These are phyloP conservation scores for Massarina eburnea DNA, from an alignment of 2,329 filamentous ascomycete species.

Conservation along the genomic window DNA sequence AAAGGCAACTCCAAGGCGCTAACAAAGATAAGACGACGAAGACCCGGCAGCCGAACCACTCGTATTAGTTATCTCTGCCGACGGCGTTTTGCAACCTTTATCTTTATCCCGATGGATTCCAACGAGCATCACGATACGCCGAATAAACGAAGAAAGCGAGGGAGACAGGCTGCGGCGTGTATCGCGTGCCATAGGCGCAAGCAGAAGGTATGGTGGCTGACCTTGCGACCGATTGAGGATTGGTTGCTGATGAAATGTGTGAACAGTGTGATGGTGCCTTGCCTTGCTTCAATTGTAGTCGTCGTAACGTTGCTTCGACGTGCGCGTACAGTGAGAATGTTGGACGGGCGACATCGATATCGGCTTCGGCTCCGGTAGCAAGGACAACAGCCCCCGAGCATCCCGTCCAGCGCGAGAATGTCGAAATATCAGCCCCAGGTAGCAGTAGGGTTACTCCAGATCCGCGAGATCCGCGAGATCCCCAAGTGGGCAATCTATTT, in stretches of 20 bases:
- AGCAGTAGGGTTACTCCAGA: neutral
- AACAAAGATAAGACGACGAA: neutral
- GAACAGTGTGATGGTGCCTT: slow-evolving; percentile 16
- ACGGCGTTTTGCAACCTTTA: neutral
- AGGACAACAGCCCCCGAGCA: neutral
- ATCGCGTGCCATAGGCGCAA: slow-evolving; percentile 18
- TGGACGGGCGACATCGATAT: neutral
- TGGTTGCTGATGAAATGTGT: neutral
- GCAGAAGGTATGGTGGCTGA: slow-evolving; percentile 9
- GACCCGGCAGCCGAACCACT: neutral
- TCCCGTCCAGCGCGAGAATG: neutral
- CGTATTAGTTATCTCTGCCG: neutral
- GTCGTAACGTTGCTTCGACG: slow-evolving; percentile 12
- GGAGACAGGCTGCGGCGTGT: slow-evolving; percentile 18
- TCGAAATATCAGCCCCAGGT: neutral
- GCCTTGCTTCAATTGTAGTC: slow-evolving; percentile 20
- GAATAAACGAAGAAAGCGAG: slow-evolving; percentile 16
- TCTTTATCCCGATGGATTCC: neutral
- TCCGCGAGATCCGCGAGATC: slow-evolving; percentile 3
- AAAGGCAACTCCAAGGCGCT: neutral
- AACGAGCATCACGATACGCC: neutral
- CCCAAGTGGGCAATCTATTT: slow-evolving; percentile 20
- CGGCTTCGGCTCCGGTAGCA: neutral
- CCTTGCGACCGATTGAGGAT: neutral
- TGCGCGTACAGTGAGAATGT: slow-evolving; percentile 17